These are phyloP conservation scores for Pythium coloratum DNA, from an alignment of 352 stramenopile species.

Conservation along the genomic window DNA sequence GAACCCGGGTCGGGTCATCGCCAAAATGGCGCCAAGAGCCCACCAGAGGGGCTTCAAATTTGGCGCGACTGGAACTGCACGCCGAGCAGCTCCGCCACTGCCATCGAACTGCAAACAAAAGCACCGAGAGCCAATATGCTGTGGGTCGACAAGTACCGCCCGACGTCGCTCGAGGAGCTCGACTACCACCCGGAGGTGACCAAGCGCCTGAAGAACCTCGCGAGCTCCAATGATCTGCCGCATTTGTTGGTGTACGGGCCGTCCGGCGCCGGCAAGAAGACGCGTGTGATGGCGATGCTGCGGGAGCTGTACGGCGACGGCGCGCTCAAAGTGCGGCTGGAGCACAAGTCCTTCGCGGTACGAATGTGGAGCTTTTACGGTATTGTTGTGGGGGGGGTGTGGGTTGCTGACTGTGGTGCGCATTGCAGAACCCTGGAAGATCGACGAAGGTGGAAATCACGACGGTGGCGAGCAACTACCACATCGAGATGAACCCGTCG, in stretches of 20 bases:
- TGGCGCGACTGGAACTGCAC: constrained; percentile 1
- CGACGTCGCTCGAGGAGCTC: constrained; percentile 88
- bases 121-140: constrained; percentile 72
- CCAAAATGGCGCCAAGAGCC: constrained; percentile 5
- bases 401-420: not conserved
- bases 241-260: constrained; percentile 99
- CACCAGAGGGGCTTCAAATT: not conserved
- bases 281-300: constrained; percentile 95
- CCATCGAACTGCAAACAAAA: not conserved
- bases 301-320: constrained; percentile 94
- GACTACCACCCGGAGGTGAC: constrained; percentile 95
- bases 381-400: not conserved
- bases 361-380: not conserved
- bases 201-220: constrained; percentile 85
- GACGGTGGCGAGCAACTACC: constrained; percentile 97
- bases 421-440: constrained; percentile 44
- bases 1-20: not conserved
- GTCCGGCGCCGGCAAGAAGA: constrained; percentile 98
- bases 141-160: constrained; percentile 99
- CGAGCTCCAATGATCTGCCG: constrained; percentile 82
- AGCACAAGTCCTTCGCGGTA: constrained; percentile 93
- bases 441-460: constrained; percentile 97
- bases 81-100: not conserved
- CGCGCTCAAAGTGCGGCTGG: constrained; percentile 88
- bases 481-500: constrained; percentile 99